Percentiles rank a stretch among this genome's conserved stretches.
phyloP scores from a whole-genome alignment of 768 basidiomycete species.

The Rhizopogon salebrosus region DNA sequence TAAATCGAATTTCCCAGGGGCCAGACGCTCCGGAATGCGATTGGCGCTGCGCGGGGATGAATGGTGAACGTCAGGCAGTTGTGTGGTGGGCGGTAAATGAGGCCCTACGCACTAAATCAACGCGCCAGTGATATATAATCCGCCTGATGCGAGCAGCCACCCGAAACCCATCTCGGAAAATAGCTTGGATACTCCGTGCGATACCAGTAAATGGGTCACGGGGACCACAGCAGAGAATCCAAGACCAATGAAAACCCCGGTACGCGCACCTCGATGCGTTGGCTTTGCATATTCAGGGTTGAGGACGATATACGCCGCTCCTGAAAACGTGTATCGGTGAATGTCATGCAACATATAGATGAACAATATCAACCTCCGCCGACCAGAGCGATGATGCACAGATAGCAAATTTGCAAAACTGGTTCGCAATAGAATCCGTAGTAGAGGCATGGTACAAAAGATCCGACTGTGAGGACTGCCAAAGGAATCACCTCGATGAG shows the following conservation, averaged over 20 bases:
- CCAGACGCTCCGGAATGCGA: slow-evolving; percentile 71
- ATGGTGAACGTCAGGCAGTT: slow-evolving; percentile 17
- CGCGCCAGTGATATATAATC: slow-evolving; percentile 74
- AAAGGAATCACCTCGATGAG: slow-evolving; percentile 5
- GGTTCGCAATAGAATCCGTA: slow-evolving; percentile 74
- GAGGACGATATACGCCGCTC: slow-evolving; percentile 70
- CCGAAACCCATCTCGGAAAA: slow-evolving; percentile 61
- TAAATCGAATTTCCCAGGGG: slow-evolving; percentile 76
- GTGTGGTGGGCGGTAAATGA: slow-evolving; percentile 23
- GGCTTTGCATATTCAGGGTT: slow-evolving; percentile 75
- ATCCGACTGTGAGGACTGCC: slow-evolving; percentile 66
- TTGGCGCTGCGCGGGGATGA: slow-evolving; percentile 62
- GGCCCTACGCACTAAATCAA: slow-evolving; percentile 66
- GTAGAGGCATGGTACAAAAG: slow-evolving; percentile 71
- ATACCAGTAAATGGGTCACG: slow-evolving; percentile 54
- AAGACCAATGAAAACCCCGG: slow-evolving; percentile 71
- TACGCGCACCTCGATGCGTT: slow-evolving; percentile 70
- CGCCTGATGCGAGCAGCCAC: slow-evolving; percentile 67
- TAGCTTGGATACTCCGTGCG: slow-evolving; percentile 53
- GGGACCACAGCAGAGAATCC: slow-evolving; percentile 71
- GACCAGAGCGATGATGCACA: slow-evolving; percentile 43
- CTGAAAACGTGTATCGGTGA: slow-evolving; percentile 27
- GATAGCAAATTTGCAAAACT: slow-evolving; percentile 48
- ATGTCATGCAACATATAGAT: slow-evolving; percentile 11
- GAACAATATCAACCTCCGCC: slow-evolving; percentile 50